Base-by-base conservation (phyloP, 192 early-diverging fungal genomes). In the Coemansia guatemalensis region DNA sequence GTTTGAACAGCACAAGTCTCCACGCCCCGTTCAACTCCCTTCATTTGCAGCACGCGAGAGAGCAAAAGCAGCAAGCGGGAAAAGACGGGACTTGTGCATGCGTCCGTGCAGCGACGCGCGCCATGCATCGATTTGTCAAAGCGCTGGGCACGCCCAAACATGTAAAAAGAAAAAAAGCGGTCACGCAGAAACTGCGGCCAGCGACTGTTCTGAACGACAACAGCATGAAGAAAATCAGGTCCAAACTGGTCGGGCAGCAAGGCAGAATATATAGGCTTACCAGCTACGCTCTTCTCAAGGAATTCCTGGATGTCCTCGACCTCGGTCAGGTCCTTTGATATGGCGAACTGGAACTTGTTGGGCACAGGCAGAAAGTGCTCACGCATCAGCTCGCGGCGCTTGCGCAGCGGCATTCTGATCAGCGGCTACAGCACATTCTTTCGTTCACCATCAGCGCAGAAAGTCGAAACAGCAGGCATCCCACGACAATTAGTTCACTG, bases 291-390 rank as follows among this genome's bases (percentile, higher is more conserved):
- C 49, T 67, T 48, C 62, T 81, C 78, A 21, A 81, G 62, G 51
- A 98, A 95, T 6, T 88, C 86, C 68, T 98, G 96, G 53, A 99
- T 99, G 64, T 93, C 96, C 51, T 97, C 98, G 11, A 95, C 92
- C 56, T 87, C 84, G 25, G 71, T 86, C 14, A 91, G 85, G 55
- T 93, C 89, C 85, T 90, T 89, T 56, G 87, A 80, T 58, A 88
- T 90, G 8, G 95, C 96, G 82, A 95, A 96, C 8, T 80, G 73
- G 79, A 98, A 98, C 65, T 95, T 88, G 39, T 93, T 92, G n/a
- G 87, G 75, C 3, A 93, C 84, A 35, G 91, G 86, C 26, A 78
- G 66, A 74, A 99, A 98, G 35, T 84, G 58, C 32, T 85, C 69
- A 47, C 75, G 68, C 49, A 99, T 71, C 12, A 88, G 58, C 58